Percentiles rank a stretch among this genome's conserved stretches.
Conservation (phyloP, 768 basidiomycete genomes). For the Sutorius australiensis region DNA sequence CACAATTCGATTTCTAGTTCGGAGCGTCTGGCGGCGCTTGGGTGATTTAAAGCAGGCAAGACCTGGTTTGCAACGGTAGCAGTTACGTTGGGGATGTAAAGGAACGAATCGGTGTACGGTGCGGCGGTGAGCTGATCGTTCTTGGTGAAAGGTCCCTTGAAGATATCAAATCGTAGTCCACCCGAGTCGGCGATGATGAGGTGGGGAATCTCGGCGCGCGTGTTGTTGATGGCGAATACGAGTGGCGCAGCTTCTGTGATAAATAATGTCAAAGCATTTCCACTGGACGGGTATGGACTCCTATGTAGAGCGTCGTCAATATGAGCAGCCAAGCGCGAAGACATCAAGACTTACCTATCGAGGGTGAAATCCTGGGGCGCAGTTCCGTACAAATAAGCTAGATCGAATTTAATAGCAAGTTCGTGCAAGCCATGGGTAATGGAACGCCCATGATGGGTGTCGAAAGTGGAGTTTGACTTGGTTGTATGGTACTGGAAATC, state of each 20-base stretch:
- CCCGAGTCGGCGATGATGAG: conserved; percentile 65
- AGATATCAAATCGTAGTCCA: conserved; percentile 62
- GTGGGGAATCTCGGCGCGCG: conserved; percentile 54
- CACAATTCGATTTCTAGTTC: conserved; percentile 24
- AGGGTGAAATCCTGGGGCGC: conserved; percentile 77
- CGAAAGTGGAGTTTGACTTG: conserved; percentile 48
- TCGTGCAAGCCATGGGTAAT: conserved; percentile 55
- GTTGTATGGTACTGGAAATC: conserved; percentile 59
- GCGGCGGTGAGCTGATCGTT: conserved; percentile 77
- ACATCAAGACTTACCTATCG: conserved; percentile 40
- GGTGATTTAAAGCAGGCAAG: conserved; percentile 49
- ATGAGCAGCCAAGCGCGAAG: not conserved
- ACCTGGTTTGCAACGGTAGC: conserved; percentile 50
- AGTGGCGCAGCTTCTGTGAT: conserved; percentile 50
- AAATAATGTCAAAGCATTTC: conserved; percentile 58
- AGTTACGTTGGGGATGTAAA: conserved; percentile 55
- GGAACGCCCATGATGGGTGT: conserved; percentile 49
- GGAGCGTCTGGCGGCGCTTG: conserved; percentile 17
- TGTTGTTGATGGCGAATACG: conserved; percentile 60
- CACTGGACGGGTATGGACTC: conserved; percentile 57
- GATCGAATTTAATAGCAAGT: conserved; percentile 56
- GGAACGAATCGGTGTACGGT: conserved; percentile 64
- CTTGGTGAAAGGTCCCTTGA: conserved; percentile 66
- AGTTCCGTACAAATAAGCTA: conserved; percentile 60
- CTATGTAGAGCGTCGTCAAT: conserved; percentile 28